Evolutionary conservation across 1,139 yeast genomes (phyloP), one percentile per base, ranked within the genome.

Genomic region (Pichia norvegensis): DNA sequence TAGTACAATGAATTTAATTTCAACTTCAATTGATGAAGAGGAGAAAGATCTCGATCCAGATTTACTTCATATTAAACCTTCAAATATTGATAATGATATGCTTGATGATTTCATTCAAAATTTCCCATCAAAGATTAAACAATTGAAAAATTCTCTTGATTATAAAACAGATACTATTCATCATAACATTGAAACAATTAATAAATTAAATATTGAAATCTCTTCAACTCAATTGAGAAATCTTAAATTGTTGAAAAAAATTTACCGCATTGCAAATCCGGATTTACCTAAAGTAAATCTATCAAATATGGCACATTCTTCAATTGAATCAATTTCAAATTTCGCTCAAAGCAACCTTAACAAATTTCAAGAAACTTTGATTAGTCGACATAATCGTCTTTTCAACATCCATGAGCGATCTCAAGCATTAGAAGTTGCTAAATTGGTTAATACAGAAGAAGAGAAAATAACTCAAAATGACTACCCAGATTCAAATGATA

Each of bases 81-180:
- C 50, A 3, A 46, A 38, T 25, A 41, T 47, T 16, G 14, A 29
- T 7, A 39, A 40, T 20, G 9, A n/a, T 7, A 40, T 46, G 13
- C 4, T 48, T 2, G 47, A 44, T 22, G 22, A 35, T 11, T 49
- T 49, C 31, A 39, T 41, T 14, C 36, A 38, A 0, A 17, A 17
- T 1, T 43, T 49, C 1, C 52, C 52, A 1, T 4, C 3, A 1
- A 17, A 38, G 21, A 16, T 49, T 2, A 35, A 29, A 10, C 19
- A 45, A 29, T 47, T 58, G 31, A 52, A 67, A 45, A 53, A 56
- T 7, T 68, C 68, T 29, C 56, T 76, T 21, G 57, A 58, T 8
- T 55, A 52, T 17, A 69, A 69, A 49, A 75, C 72, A 49, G 62
- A 59, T 14, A 67, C 66, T 38, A 53, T 59, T 29, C 49, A 55